A percentile compares a stretch with the other conserved stretches of the same genome.
These are phyloP conservation scores for Cafeteria roenbergensis DNA, from an alignment of 108 stramenopile genomes.

Conservation along the genomic window DNA sequence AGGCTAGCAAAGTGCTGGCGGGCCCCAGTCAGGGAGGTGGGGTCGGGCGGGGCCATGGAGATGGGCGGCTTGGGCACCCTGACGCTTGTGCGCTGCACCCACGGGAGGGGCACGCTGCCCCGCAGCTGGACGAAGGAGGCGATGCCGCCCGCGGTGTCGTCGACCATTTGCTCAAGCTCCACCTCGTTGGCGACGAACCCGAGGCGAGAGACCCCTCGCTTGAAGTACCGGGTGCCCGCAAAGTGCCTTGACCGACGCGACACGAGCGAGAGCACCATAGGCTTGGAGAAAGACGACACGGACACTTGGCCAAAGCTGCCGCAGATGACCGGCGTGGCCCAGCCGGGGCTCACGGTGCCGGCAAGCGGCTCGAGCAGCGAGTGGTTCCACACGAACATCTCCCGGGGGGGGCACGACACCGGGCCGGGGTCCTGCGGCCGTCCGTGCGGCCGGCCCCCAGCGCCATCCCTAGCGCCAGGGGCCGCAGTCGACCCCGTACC, in stretches of 20 bases:
- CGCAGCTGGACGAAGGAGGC: constrained; percentile 79
- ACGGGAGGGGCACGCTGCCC: constrained; percentile 86
- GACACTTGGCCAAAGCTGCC: too few species aligned
- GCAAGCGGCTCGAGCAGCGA: too few species aligned
- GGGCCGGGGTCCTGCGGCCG: too few species aligned
- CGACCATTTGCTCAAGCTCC: constrained; percentile 79
- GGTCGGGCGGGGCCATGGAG: constrained; percentile 72
- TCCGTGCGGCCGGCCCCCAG: too few species aligned
- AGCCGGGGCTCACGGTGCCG: too few species aligned
- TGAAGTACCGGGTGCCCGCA: constrained; percentile 91
- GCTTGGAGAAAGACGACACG: too few species aligned
- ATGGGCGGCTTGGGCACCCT: constrained; percentile 94
- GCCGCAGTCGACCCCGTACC: too few species aligned
- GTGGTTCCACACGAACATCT: too few species aligned
- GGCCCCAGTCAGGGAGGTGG: constrained; percentile 48
- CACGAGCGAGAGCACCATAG: constrained; percentile 51
- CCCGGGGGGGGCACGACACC: too few species aligned
- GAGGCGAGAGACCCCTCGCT: constrained; percentile 80
- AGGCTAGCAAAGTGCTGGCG: constrained; percentile 75
- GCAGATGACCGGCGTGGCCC: too few species aligned
- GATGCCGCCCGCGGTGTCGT: constrained; percentile 74
- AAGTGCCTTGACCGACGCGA: constrained; percentile 85
- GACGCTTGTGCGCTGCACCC: constrained; percentile 82
- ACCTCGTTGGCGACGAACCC: constrained; percentile 87
- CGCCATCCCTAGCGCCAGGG: too few species aligned